Base-by-base conservation (phyloP, 2,329 filamentous ascomycete species). In the Acrodontium crateriforme region DNA sequence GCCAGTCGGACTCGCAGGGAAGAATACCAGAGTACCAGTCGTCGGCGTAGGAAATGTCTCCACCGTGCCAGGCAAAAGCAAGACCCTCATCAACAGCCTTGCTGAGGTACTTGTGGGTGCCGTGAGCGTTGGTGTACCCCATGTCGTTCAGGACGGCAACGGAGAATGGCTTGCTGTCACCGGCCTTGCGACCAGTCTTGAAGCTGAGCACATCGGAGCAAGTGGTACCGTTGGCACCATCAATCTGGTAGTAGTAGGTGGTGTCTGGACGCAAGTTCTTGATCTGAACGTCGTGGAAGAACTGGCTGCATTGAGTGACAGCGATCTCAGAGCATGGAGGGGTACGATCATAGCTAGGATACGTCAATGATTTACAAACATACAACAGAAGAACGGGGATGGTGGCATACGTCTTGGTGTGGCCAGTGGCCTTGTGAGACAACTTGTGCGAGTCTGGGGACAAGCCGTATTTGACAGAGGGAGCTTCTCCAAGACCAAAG, bases 11-110 rank as follows among this genome's bases (percentile, higher is more conserved):
- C 24, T 50, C 56, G 31, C 63, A 68, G 9, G 62, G 55, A 11
- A 67, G 43, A 28, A 67, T 63, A n/a, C 64, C 62, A 9, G 52
- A 56, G 28, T 58, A 63, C 62, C 60, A 65, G 40, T 65, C 59
- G 38, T 65, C 62, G 0, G 63, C 62, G 32, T 67, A 67, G 28
- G 49, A 56, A 30, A 67, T 49, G 34, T 67, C 63, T 26, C 64
- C 63, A 19, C 63, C 62, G 42, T 68, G 64, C 64, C 64, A 68
- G 15, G 58, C 59, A 38, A 68, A 67, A 3, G 56, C 56, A 11
- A 54, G 36, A n/a, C 58, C 60, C n/a, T 62, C 53, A n/a, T 55
- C 44, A 20, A 53, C 53, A 4, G 52, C 58, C 19, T 56, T 38
- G 18, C 40, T 42, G 9, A 67, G 47, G 24, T 65, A 50, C 35